Conservation (phyloP, 179 eudicot genomes). For the Actinidia arguta region DNA sequence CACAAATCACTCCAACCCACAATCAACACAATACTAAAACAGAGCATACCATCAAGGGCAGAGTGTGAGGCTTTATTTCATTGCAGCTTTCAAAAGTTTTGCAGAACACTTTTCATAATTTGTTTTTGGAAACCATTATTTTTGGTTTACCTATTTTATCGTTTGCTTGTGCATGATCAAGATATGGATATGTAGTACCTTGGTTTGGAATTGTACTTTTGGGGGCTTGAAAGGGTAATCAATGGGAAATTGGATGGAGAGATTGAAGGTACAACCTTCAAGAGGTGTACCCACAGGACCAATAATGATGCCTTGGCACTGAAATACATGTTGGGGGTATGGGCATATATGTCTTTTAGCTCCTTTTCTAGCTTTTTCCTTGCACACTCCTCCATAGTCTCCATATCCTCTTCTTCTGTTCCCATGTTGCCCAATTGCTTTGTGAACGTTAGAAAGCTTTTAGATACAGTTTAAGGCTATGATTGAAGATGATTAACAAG, state of each 20-base stretch:
- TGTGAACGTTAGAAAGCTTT: background rate
- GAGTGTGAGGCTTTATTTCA: too few species aligned
- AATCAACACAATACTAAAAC: too few species aligned
- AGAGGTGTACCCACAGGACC: constrained; percentile 8
- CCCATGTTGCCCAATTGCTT: background rate
- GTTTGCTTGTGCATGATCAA: too few species aligned
- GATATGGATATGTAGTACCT: too few species aligned
- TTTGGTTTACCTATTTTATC: too few species aligned
- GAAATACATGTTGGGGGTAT: constrained; percentile 14
- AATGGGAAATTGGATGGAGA: constrained; percentile 12
- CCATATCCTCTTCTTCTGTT: too few species aligned
- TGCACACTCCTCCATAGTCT: background rate
- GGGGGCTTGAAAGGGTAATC: constrained; percentile 24
- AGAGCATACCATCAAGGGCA: too few species aligned
- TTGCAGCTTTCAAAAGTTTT: too few species aligned
- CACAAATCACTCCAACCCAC: too few species aligned
- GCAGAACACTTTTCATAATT: too few species aligned
- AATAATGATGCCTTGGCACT: constrained; percentile 21
- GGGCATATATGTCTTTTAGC: background rate
- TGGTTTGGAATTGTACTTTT: constrained; percentile 14
- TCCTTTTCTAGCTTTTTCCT: constrained; percentile 7
- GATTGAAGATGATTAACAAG: background rate
- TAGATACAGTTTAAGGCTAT: too few species aligned
- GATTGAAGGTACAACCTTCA: constrained; percentile 19
- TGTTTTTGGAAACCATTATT: too few species aligned